phyloP scores from a whole-genome alignment of 306 rosid genomes.

The Trifolium repens region DNA sequence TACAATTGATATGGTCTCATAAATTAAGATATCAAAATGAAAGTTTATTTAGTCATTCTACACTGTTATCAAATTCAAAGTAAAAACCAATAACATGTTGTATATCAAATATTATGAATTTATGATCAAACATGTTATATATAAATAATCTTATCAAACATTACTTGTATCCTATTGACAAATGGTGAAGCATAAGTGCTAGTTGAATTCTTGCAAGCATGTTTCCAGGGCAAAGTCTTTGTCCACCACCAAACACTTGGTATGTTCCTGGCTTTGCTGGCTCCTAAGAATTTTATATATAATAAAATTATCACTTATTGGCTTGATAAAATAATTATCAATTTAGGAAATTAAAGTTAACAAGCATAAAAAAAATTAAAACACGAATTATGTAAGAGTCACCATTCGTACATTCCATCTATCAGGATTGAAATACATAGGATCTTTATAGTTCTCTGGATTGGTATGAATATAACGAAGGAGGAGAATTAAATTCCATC shows the following conservation, averaged over 20 bases:
- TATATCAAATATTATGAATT: background rate
- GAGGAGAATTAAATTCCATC: conserved; percentile 38
- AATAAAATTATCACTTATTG: background rate
- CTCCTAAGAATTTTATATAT: conserved; percentile 21
- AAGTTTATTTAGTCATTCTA: no score
- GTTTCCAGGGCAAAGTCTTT: conserved; percentile 55
- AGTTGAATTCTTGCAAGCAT: conserved; percentile 55
- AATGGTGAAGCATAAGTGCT: conserved; percentile 50
- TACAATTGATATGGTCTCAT: no score
- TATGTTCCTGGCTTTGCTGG: conserved; percentile 43
- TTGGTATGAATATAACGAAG: conserved; percentile 33
- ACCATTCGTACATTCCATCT: conserved; percentile 40
- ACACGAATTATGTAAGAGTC: background rate
- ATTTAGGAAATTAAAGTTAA: background rate
- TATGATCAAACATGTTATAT: background rate
- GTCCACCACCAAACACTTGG: conserved; percentile 52
- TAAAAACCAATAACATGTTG: background rate
- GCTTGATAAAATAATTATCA: background rate
- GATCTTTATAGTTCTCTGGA: conserved; percentile 40
- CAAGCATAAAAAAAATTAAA: background rate
- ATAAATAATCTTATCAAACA: background rate
- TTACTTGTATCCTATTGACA: conserved; percentile 53
- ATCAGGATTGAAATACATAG: conserved; percentile 42
- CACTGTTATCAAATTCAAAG: background rate
- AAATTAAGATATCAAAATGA: no score